Base-by-base conservation (phyloP, 106 monocot species). In the Phalaenopsis aphrodite region DNA sequence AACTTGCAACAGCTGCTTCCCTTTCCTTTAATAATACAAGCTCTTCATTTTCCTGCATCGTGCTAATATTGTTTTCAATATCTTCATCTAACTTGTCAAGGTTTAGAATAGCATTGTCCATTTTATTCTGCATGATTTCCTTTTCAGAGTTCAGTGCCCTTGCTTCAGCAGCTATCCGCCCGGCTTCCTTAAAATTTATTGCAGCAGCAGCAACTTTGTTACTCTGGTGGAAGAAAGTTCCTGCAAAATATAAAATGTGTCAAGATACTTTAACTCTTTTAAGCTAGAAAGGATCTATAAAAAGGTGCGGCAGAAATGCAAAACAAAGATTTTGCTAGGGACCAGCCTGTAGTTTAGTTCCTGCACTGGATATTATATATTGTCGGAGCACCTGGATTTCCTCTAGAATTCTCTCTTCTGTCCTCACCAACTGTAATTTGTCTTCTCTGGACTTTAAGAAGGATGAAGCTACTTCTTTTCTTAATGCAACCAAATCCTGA, bases 131-230 rank as follows among this genome's bases (percentile, higher is more conserved):
- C 58, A 93, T 81, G 38, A 75, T 83, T 81, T 93, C 94, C 77
- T 81, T 95, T 72, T 99, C 98, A 6, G 78, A 43, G 75, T 83
- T 83, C 61, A 99, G 87, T 56, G 91, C 75, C 83, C 93, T 99
- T 0, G 88, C 94, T 84, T 99, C 94, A 17, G 89, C 85, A 82
- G 94, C 89, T 81, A 95, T 85, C 47, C 98, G 74, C 16, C 89
- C 88, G 3, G 98, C 98, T 87, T 99, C 94, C 86, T 93, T 99
- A 66, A 99, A 99, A 82, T 94, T 99, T 61, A 93, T 86, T 52
- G 93, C 92, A 55, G 98, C 92, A 36, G 98, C 98, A 39, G 94
- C 98, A 67, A 85, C 92, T 84, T 91, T 98, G 88, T 98, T 72
- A 87, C 87, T 78, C 93, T 92, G 38, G 71, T 83, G 38, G 91